These are phyloP conservation scores for Neltuma alba DNA, from an alignment of 306 rosid genomes.

Conservation along the genomic window DNA sequence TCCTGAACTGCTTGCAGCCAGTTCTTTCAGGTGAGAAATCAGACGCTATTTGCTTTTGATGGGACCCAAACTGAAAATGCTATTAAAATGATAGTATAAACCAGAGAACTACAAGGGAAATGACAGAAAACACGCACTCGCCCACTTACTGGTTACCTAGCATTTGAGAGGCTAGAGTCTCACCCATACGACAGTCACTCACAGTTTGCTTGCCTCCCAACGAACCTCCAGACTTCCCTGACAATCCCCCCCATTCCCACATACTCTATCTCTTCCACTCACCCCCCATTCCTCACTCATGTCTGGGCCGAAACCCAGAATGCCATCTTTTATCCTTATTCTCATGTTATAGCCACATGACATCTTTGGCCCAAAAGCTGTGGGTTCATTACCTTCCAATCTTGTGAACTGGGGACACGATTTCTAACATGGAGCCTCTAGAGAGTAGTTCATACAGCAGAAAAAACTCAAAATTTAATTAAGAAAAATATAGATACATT, in stretches of 20 bases:
- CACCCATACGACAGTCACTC: neutral
- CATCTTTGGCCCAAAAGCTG: too few species aligned
- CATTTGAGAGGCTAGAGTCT: neutral
- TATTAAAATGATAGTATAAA: neutral
- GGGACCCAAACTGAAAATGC: neutral
- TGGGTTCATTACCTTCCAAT: neutral
- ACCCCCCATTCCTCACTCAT: neutral
- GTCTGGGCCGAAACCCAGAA: too few species aligned
- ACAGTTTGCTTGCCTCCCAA: neutral
- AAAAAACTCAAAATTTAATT: too few species aligned
- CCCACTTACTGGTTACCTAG: neutral
- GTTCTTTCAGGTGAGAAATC: constrained; percentile 62
- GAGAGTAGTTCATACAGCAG: neutral
- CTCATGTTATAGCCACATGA: too few species aligned
- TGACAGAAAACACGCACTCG: neutral
- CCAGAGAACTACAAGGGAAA: neutral
- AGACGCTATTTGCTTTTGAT: neutral
- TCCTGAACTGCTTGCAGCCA: constrained; percentile 71
- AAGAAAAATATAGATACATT: too few species aligned
- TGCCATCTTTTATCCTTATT: too few species aligned
- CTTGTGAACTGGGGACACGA: neutral
- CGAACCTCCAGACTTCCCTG: neutral
- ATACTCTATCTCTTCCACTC: too few species aligned
- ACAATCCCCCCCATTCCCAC: too few species aligned
- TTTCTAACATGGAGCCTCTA: neutral